Conservation (phyloP, 164 flowering plant genomes). For the Tetracentron sinense region DNA sequence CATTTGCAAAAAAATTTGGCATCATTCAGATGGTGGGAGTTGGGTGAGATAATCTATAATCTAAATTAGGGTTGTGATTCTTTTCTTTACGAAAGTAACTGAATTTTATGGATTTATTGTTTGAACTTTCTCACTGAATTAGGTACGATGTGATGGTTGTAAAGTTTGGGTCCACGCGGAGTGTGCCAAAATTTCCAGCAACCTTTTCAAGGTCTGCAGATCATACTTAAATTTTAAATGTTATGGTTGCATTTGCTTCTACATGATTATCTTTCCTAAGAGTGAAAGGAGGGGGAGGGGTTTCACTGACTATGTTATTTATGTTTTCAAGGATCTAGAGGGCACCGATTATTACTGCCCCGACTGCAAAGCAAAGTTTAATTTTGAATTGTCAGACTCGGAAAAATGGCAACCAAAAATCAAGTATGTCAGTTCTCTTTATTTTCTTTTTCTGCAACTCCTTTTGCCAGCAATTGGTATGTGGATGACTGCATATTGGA, state of each 20-base stretch:
- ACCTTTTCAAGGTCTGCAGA: slow-evolving; percentile 61
- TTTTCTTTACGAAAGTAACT: background rate
- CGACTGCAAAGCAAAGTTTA: slow-evolving; percentile 78
- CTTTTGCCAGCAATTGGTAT: background rate
- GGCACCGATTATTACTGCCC: slow-evolving; percentile 86
- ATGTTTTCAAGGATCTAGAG: slow-evolving; percentile 49
- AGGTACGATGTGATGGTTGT: slow-evolving; percentile 95
- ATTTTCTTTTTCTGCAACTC: background rate
- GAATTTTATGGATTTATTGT: background rate
- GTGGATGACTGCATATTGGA: background rate
- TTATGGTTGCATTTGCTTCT: slow-evolving; percentile 3
- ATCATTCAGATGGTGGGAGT: slow-evolving; percentile 84
- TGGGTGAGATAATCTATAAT: slow-evolving; percentile 55
- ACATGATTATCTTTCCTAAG: slow-evolving; percentile 3
- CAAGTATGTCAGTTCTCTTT: slow-evolving; percentile 30
- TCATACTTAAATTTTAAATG: slow-evolving; percentile 1
- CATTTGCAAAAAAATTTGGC: slow-evolving; percentile 90
- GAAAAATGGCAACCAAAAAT: slow-evolving; percentile 29
- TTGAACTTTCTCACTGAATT: slow-evolving; percentile 8
- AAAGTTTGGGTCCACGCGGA: slow-evolving; percentile 97
- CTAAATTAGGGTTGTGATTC: background rate
- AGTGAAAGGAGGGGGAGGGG: background rate
- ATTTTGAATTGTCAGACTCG: slow-evolving; percentile 63
- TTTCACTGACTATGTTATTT: slow-evolving; percentile 16
- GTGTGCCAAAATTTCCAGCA: slow-evolving; percentile 69